phyloP scores from a whole-genome alignment of 2,329 filamentous ascomycete species.

The Bipolaris cookei region DNA sequence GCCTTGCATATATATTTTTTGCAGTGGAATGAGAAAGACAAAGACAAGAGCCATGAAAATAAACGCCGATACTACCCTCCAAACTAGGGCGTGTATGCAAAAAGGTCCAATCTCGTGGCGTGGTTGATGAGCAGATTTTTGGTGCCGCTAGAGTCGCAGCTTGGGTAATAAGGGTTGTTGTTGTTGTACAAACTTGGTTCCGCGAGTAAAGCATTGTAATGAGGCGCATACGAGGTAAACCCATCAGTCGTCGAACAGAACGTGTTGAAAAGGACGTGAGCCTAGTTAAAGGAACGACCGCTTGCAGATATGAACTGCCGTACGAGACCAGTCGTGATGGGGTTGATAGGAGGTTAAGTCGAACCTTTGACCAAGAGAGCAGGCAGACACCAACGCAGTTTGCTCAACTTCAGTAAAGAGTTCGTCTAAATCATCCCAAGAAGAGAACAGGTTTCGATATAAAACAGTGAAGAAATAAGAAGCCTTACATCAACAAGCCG shows the following conservation, averaged over 20 bases:
- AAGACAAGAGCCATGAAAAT: neutral
- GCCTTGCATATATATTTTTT: slow-evolving; percentile 6
- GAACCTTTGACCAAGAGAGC: slow-evolving; percentile 28
- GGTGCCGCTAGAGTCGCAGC: slow-evolving; percentile 10
- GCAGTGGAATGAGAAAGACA: neutral
- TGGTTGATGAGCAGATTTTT: slow-evolving; percentile 10
- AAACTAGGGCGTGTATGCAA: slow-evolving; percentile 5
- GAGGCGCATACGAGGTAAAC: neutral
- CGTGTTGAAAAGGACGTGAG: slow-evolving; percentile 35
- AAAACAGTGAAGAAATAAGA: slow-evolving; percentile 26
- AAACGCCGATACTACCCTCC: slow-evolving; percentile 4
- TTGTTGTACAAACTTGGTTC: slow-evolving; percentile 9
- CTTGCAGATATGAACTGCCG: slow-evolving; percentile 13
- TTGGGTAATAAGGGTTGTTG: neutral
- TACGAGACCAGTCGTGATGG: slow-evolving; percentile 24
- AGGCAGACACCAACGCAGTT: neutral
- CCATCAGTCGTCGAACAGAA: slow-evolving; percentile 8
- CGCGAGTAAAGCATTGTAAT: slow-evolving; percentile 1
- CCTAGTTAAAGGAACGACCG: slow-evolving; percentile 48
- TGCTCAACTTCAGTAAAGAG: slow-evolving; percentile 32
- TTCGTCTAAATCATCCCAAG: slow-evolving; percentile 23
- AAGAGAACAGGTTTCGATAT: slow-evolving; percentile 40
- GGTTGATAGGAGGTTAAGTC: slow-evolving; percentile 6
- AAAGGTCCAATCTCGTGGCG: slow-evolving; percentile 10
- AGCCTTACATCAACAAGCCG: slow-evolving; percentile 6